Conservation (phyloP, 108 stramenopile genomes). For the Fragilaria crotonensis region DNA sequence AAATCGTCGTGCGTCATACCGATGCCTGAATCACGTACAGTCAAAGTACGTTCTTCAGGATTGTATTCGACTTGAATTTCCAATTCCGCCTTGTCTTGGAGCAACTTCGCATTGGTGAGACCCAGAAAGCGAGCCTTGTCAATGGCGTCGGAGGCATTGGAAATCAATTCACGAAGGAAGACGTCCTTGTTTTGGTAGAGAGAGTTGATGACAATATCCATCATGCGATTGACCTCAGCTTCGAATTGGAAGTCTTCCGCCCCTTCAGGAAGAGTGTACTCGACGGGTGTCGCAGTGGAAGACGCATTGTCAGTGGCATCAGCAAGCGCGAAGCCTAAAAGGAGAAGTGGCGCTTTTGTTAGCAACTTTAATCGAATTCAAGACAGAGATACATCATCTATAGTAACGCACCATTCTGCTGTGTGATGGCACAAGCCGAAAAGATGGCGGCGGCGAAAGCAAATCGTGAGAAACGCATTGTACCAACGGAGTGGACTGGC, state of each 20-base stretch:
- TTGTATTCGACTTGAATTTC: conserved; percentile 91
- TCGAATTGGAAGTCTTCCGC: conserved; percentile 83
- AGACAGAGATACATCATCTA: background rate
- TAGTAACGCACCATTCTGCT: background rate
- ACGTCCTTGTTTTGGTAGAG: conserved; percentile 99
- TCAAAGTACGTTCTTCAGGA: conserved; percentile 84
- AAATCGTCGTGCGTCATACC: conserved; percentile 98
- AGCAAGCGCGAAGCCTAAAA: background rate
- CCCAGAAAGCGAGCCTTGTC: conserved; percentile 98
- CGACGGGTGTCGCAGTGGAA: conserved; percentile 3
- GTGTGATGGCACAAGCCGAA: background rate
- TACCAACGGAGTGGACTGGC: too few relatives aligned
- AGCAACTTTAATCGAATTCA: background rate
- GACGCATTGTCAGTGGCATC: conserved; percentile 16
- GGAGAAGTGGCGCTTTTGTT: background rate
- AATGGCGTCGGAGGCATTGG: conserved; percentile 97
- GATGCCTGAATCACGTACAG: conserved; percentile 92
- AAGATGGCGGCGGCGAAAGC: background rate
- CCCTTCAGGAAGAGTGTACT: conserved; percentile 19
- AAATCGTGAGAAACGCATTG: background rate
- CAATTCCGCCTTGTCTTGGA: conserved; percentile 73
- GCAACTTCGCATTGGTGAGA: conserved; percentile 72
- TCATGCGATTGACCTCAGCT: conserved; percentile 96
- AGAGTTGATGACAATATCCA: conserved; percentile 99
- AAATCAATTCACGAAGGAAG: conserved; percentile 93